A percentile compares a stretch with the other conserved stretches of the same genome.
phyloP scores from a whole-genome alignment of 768 basidiomycete genomes.

The Panaeolus cyanescens region DNA sequence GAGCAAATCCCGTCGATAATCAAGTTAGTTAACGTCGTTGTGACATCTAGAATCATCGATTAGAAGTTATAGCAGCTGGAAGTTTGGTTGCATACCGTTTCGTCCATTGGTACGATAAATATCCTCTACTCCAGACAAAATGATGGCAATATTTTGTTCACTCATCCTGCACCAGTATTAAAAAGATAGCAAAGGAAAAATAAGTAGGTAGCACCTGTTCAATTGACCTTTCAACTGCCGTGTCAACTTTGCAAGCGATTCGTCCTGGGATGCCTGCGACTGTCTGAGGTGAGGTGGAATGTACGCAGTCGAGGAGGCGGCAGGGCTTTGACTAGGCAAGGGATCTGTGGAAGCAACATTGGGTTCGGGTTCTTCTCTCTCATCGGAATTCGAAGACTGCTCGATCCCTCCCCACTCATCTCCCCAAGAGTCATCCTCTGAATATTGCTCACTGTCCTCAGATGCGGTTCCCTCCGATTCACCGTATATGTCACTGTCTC shows the following conservation, averaged over 20 bases:
- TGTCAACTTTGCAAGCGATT: constrained; percentile 55
- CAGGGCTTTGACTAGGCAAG: neutral
- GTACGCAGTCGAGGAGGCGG: constrained; percentile 40
- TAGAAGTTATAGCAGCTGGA: neutral
- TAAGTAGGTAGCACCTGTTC: constrained; percentile 60
- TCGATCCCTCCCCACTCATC: constrained; percentile 38
- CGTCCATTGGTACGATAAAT: constrained; percentile 76
- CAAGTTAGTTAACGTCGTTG: constrained; percentile 72
- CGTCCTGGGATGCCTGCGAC: constrained; percentile 24
- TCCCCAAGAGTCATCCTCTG: constrained; percentile 23
- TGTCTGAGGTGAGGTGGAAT: constrained; percentile 82
- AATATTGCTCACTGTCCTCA: constrained; percentile 7
- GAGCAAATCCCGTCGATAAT: constrained; percentile 80
- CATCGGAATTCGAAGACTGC: constrained; percentile 1
- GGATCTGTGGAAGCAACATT: neutral
- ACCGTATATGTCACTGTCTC: constrained; percentile 21
- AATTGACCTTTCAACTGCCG: constrained; percentile 85
- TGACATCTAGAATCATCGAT: constrained; percentile 61
- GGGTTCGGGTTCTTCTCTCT: neutral
- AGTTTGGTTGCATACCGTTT: constrained; percentile 66
- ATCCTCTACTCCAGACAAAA: constrained; percentile 73
- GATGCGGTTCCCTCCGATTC: constrained; percentile 15
- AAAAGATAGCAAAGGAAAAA: no score
- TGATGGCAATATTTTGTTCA: constrained; percentile 82
- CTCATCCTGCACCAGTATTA: no score